A percentile compares a stretch with the other conserved stretches of the same genome.
Conservation (phyloP, 441 rosid species). For the Lepidium campestre region DNA sequence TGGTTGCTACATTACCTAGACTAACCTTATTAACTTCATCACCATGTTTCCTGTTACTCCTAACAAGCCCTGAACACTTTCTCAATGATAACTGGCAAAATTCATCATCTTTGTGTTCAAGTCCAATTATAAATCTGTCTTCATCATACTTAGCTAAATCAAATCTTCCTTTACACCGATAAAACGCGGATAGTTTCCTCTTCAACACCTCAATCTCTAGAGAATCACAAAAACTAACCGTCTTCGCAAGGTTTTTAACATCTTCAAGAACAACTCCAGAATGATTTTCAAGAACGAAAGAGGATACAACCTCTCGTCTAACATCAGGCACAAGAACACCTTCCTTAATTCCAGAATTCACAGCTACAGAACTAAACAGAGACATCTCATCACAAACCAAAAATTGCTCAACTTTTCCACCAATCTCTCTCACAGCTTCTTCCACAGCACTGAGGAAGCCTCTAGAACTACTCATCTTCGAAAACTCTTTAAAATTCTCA, state of each 20-base stretch:
- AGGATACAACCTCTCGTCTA: slow-evolving; percentile 37
- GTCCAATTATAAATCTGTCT: slow-evolving; percentile 42
- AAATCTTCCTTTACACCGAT: slow-evolving; percentile 38
- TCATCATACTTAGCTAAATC: slow-evolving; percentile 39
- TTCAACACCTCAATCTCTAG: slow-evolving; percentile 45
- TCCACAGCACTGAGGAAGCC: slow-evolving; percentile 49
- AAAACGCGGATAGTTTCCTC: slow-evolving; percentile 57
- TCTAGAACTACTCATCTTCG: slow-evolving; percentile 45
- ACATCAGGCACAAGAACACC: slow-evolving; percentile 64
- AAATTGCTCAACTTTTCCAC: slow-evolving; percentile 46
- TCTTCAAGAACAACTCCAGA: slow-evolving; percentile 23
- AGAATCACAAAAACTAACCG: slow-evolving; percentile 24
- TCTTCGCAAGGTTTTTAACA: slow-evolving; percentile 1
- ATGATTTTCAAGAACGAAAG: slow-evolving; percentile 33
- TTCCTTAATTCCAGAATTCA: slow-evolving; percentile 60
- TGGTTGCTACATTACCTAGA: not conserved
- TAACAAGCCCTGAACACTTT: not conserved
- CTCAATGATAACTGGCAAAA: not conserved
- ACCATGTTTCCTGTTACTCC: not conserved
- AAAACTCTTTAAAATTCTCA: slow-evolving; percentile 57
- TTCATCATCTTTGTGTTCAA: slow-evolving; percentile 38
- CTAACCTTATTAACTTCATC: not conserved
- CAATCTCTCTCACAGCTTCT: slow-evolving; percentile 52
- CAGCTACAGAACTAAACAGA: slow-evolving; percentile 37
- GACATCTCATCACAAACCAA: slow-evolving; percentile 24